Evolutionary conservation across 2,329 filamentous ascomycete genomes (phyloP).

Genomic region (Aspergillus puulaauensis): DNA sequence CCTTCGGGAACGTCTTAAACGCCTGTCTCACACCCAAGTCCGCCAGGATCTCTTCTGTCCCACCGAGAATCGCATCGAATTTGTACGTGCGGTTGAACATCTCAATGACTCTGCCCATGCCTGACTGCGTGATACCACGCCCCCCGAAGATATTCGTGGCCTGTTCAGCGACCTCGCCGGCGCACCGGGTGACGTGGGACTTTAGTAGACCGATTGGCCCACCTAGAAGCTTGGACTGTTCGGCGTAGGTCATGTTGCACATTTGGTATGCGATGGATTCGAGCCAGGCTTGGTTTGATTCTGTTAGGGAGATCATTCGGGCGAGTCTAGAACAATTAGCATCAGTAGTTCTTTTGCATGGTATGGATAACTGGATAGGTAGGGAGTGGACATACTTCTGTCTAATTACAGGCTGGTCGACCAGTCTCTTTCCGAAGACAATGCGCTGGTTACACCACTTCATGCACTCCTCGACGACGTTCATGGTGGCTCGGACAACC

Average conservation of each 20-base stretch:
- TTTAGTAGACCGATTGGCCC: constrained; percentile 83
- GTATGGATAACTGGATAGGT: background rate
- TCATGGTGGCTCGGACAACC: constrained; percentile 64
- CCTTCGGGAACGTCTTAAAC: constrained; percentile 80
- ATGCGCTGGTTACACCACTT: constrained; percentile 88
- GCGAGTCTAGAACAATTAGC: constrained; percentile 56
- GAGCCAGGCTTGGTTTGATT: constrained; percentile 83
- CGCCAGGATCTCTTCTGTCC: constrained; percentile 77
- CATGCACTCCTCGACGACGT: constrained; percentile 76
- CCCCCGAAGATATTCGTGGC: constrained; percentile 85
- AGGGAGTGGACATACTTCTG: constrained; percentile 59
- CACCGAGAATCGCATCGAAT: constrained; percentile 75
- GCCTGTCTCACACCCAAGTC: constrained; percentile 83
- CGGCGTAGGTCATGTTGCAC: constrained; percentile 76
- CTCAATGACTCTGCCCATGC: constrained; percentile 81
- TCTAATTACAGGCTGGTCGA: constrained; percentile 77
- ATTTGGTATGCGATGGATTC: constrained; percentile 85
- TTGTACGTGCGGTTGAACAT: constrained; percentile 84
- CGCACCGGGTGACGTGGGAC: constrained; percentile 71
- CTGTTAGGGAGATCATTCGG: constrained; percentile 79
- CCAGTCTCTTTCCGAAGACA: constrained; percentile 78
- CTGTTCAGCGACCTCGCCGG: constrained; percentile 81
- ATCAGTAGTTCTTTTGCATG: too few species aligned
- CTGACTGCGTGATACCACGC: constrained; percentile 73
- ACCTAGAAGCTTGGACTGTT: constrained; percentile 72